Base-by-base conservation (phyloP, 257 asterid species). In the Solanum pinnatisectum region DNA sequence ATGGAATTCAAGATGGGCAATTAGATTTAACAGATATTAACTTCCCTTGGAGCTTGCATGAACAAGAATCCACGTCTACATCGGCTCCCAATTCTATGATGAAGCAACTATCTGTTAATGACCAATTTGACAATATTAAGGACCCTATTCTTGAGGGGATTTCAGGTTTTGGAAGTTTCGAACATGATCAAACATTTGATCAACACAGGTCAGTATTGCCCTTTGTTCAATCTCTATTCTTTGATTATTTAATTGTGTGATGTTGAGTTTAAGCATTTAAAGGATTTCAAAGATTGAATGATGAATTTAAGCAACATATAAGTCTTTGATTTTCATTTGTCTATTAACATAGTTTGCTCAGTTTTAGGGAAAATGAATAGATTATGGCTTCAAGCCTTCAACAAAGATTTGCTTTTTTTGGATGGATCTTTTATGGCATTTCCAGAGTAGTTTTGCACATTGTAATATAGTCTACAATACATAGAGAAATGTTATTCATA, bases 21-120 rank as follows among this genome's bases (percentile, higher is more conserved):
- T 70, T 30, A 40, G 84, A 71, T 42, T 59, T 68, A 20, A 44
- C 52, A 60, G 81, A 86, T 68, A 86, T 42, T 30, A 72, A 46
- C 37, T 76, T 86, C 46, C 84, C 88, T 33, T 86, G 88, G 88
- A 63, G 68, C 67, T 33, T 86, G 88, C 84, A 86, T 23, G 84
- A n/a, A 27, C 72, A 37, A n/a, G 84, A 86, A 42, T 22, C 83
- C 68, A 86, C 36, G 30, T 78, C 73, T 27, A 52, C 72, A 27
- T 59, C 74, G 20, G 23, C 84, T 4, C 35, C 88, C n/a, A 49
- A 65, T 49, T 52, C 83, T 22, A 39, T 78, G 83, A 13, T 60
- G 52, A 86, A 78, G 36, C 88, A 86, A 15, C 84, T 49, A 46
- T 46, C 56, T 44, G 44, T 27, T 37, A 37, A 86, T 68, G 81